A percentile compares a stretch with the other conserved stretches of the same genome.
Conservation (phyloP, 2,329 filamentous ascomycete species). For the Ascochyta rabiei region DNA sequence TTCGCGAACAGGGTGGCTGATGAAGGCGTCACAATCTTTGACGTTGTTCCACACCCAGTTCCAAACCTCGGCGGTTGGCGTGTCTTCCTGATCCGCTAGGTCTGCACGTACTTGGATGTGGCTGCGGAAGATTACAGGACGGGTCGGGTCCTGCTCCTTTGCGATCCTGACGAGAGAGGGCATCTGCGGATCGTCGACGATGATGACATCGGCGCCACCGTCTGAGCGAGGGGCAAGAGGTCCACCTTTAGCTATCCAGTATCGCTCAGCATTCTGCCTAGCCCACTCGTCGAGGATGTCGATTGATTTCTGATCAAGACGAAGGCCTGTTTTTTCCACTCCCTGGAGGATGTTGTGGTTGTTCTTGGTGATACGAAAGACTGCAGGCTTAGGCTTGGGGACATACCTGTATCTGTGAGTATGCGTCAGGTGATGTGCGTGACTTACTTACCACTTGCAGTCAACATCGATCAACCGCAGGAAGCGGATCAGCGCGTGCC, state of each 20-base stretch:
- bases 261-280: conserved; percentile 72
- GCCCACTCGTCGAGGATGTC: conserved; percentile 73
- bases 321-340: conserved; percentile 66
- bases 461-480: conserved; percentile 70
- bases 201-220: conserved; percentile 76
- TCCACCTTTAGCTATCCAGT: conserved; percentile 73
- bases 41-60: conserved; percentile 75
- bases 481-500: conserved; percentile 77
- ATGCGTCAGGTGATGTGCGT: not conserved
- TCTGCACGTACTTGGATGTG: conserved; percentile 85
- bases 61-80: conserved; percentile 77
- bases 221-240: conserved; percentile 68
- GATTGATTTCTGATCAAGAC: conserved; percentile 68
- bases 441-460: conserved; percentile 69
- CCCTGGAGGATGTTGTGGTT: conserved; percentile 90
- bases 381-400: conserved; percentile 77
- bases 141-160: conserved; percentile 71
- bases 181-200: conserved; percentile 87
- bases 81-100: conserved; percentile 66
- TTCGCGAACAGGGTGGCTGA: conserved; percentile 77
- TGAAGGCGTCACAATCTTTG: conserved; percentile 74
- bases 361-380: conserved; percentile 85
- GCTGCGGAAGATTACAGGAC: conserved; percentile 79
- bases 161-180: conserved; percentile 76
- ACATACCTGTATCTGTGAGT: conserved; percentile 62